phyloP scores from a whole-genome alignment of 148 eudicot species.

The Rhododendron ovatum region DNA sequence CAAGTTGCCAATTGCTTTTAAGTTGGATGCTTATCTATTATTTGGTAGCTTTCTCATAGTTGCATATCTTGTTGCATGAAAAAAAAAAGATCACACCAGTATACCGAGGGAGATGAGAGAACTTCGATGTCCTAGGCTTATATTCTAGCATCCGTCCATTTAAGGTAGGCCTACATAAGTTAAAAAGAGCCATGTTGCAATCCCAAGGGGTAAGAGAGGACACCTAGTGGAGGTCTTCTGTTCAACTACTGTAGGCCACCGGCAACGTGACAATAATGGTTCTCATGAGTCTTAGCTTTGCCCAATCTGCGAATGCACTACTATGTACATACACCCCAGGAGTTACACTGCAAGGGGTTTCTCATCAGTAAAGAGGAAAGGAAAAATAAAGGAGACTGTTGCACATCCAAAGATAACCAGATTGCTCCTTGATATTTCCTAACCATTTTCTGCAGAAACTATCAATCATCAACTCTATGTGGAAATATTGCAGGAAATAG shows the following conservation, averaged over 20 bases:
- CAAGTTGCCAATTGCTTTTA: background rate
- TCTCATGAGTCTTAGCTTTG: too few relatives aligned
- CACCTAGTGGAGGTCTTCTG: background rate
- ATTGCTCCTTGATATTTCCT: background rate
- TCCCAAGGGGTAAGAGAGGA: background rate
- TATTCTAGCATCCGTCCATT: background rate
- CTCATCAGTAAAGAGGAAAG: background rate
- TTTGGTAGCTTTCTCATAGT: slow-evolving; percentile 11
- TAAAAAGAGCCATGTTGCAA: background rate
- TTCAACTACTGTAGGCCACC: background rate
- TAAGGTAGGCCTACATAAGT: background rate
- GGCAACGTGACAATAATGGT: background rate
- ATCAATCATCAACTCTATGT: too few relatives aligned
- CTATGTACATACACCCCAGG: background rate
- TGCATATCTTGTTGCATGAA: background rate
- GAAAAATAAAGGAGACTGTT: background rate
- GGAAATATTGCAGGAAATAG: background rate
- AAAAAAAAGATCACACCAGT: background rate
- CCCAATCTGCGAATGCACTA: background rate
- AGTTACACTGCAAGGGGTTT: background rate
- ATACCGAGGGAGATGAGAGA: background rate
- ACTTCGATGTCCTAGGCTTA: background rate
- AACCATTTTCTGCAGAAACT: background rate
- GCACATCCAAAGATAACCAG: background rate
- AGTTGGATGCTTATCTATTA: background rate